Percentiles rank a stretch among this genome's conserved stretches.
Conservation (phyloP, 495 filamentous ascomycete species). For the Parmelia sp. region DNA sequence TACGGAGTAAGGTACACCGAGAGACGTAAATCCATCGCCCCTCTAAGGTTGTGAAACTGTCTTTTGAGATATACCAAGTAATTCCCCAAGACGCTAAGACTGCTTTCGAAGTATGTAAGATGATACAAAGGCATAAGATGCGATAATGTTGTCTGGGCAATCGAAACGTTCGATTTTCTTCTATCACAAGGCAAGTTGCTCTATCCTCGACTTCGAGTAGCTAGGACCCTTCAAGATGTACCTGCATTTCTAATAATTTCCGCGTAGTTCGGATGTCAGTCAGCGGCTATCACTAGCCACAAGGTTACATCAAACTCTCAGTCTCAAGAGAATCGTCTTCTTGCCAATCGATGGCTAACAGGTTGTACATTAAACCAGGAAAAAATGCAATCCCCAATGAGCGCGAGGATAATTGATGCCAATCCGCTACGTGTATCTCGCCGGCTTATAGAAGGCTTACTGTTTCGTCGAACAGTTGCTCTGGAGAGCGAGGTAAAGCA, state of each 20-base stretch:
- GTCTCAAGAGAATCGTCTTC: neutral
- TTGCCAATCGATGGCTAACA: neutral
- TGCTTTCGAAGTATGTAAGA: slow-evolving; percentile 2
- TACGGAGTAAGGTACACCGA: slow-evolving; percentile 4
- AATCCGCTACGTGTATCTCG: too few relatives aligned
- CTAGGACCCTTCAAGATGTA: neutral
- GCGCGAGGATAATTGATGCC: neutral
- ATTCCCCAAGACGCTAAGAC: neutral
- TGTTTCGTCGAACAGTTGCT: neutral
- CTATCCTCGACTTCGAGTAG: neutral
- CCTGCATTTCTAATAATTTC: neutral
- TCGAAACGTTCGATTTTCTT: slow-evolving; percentile 2
- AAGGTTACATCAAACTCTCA: neutral
- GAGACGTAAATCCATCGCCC: neutral
- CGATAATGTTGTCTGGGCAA: neutral
- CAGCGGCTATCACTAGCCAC: neutral
- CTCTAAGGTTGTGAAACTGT: neutral
- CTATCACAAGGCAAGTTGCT: neutral
- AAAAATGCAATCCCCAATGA: neutral
- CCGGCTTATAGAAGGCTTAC: too few relatives aligned
- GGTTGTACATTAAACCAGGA: neutral
- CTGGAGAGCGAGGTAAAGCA: too few relatives aligned
- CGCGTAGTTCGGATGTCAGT: neutral
- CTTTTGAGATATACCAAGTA: neutral
- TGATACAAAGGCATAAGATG: neutral